Base-by-base conservation (phyloP, 208 protist genomes). In the Acanthamoeba rhysodes region DNA sequence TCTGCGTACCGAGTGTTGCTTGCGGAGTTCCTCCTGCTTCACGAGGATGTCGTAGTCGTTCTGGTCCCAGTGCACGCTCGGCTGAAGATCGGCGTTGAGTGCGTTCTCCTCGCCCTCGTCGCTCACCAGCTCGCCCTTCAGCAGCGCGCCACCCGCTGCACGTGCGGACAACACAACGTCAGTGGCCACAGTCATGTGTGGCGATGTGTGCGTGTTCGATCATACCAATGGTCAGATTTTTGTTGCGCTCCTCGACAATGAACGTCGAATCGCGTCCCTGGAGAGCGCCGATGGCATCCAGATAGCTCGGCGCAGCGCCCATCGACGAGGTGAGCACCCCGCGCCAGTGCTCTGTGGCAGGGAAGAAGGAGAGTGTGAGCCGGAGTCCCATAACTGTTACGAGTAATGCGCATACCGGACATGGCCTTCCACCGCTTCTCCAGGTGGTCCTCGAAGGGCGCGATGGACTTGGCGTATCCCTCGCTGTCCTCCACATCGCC, bases 381-480 rank as follows among this genome's bases (percentile, higher is more conserved):
- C 12, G 16, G 14, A 0, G 50, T 57, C 50, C 9, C 50, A 10
- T 18, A 57, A 57, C 16, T 68, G 62, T n/a, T 68, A 2, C 22
- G 22, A 68, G 62, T 1, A 27, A 34, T 20, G 29, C 66, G 9
- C 66, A 20, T 72, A 72, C 66, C 66, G 66, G 66, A 82, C 41
- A 82, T 82, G 72, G 72, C 37, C 72, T 82, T 37, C 37, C 72
- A 82, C 34, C 72, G 72, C 32, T 50, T 37, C 22, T 82, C 37
- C 8, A 82, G 37, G 29, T 27, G n/a, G 29, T 72, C 66, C 66
- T 72, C 66, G 22, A 72, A 72, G 66, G 66, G 66, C 22, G 66
- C 66, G 29, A 72, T 72, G 29, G 66, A 72, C 66, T 34, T 72
- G 66, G 66, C 29, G 66, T 72, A 72, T 34, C 29, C 66, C 29